Percentiles rank a stretch among this genome's conserved stretches.
Evolutionary conservation across 2,329 filamentous ascomycete genomes (phyloP).

Genomic region (Colletotrichum truncatum): DNA sequence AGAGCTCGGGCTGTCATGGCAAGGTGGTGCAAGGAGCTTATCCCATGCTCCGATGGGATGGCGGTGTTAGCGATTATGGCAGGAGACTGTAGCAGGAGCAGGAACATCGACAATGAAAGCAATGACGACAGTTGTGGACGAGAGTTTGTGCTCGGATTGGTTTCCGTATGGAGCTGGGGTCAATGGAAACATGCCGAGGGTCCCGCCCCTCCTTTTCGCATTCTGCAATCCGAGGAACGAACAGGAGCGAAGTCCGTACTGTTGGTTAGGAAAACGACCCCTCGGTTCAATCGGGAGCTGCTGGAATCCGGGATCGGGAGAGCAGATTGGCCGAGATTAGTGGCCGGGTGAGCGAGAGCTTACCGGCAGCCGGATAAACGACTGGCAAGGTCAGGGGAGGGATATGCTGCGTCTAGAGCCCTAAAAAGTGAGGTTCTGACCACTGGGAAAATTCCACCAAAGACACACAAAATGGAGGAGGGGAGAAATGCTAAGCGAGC

Average conservation of each 20-base stretch:
- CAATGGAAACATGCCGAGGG: constrained; percentile 13
- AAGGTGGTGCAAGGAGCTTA: constrained; percentile 5
- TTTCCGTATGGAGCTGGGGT: constrained; percentile 16
- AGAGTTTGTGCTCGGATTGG: constrained; percentile 25
- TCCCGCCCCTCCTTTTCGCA: constrained; percentile 24
- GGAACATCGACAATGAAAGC: not conserved
- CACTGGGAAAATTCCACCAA: not conserved
- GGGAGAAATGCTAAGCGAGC: constrained; percentile 28
- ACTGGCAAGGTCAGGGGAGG: not conserved
- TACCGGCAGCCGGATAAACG: not conserved
- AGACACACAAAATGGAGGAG: constrained; percentile 26
- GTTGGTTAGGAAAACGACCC: not conserved
- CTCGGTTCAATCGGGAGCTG: not conserved
- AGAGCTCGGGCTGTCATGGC: constrained; percentile 8
- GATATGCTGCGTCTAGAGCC: constrained; percentile 24
- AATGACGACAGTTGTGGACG: not conserved
- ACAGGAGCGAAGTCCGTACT: not conserved
- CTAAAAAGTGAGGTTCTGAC: constrained; percentile 13
- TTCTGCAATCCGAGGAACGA: not conserved
- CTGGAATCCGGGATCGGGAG: constrained; percentile 15
- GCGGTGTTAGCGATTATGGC: not conserved
- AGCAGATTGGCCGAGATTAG: constrained; percentile 17
- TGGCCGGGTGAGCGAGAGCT: not conserved
- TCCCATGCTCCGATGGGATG: not conserved
- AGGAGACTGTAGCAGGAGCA: not conserved